These are phyloP conservation scores for Rhizoclosmatium sp. DNA, from an alignment of 192 early-diverging fungal species.

Conservation along the genomic window DNA sequence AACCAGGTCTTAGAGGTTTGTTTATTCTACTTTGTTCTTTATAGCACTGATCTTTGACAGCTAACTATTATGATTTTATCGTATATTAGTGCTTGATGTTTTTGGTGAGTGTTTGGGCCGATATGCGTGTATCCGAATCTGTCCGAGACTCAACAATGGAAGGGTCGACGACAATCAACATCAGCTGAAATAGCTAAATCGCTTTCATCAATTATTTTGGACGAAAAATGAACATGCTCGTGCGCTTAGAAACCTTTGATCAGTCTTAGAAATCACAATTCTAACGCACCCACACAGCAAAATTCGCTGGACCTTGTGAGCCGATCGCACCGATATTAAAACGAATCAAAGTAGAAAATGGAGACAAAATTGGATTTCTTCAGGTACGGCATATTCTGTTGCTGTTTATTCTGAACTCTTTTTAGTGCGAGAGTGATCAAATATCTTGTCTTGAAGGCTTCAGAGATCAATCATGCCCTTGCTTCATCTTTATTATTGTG, in stretches of 20 bases:
- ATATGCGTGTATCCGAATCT: background rate
- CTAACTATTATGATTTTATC: background rate
- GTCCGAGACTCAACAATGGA: background rate
- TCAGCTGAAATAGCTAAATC: background rate
- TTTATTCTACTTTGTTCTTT: background rate
- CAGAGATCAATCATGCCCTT: constrained; percentile 65
- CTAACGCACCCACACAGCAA: constrained; percentile 38
- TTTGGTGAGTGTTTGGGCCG: background rate
- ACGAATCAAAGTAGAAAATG: constrained; percentile 62
- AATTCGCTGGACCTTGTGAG: constrained; percentile 68
- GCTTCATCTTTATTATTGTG: constrained; percentile 62
- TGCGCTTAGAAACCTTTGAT: background rate
- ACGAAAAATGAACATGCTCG: background rate
- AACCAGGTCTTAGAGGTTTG: constrained; percentile 1
- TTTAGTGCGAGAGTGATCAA: constrained; percentile 44
- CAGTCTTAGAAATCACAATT: background rate
- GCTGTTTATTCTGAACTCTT: background rate
- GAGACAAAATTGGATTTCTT: constrained; percentile 55
- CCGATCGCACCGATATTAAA: constrained; percentile 66
- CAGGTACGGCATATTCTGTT: constrained; percentile 43
- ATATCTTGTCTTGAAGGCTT: constrained; percentile 53
- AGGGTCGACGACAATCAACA: background rate
- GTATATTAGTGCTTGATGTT: constrained; percentile 5
- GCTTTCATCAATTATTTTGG: background rate
- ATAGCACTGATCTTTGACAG: background rate